Evolutionary conservation across 2,329 filamentous ascomycete genomes (phyloP).

Genomic region (Taxawa tesnikishii): DNA sequence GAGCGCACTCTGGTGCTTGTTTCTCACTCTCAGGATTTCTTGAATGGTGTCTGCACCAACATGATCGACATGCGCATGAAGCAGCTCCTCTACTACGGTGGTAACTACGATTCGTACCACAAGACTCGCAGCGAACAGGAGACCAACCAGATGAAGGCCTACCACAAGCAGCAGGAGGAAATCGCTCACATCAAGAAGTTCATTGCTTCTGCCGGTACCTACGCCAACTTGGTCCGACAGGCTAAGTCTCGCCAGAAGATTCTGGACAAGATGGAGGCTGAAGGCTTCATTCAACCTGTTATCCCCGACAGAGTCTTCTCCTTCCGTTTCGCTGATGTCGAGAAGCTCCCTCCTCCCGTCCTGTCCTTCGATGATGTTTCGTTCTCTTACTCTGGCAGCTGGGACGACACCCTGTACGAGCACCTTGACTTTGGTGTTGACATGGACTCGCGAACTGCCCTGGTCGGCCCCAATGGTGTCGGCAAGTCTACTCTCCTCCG

Average conservation of each 20-base stretch:
- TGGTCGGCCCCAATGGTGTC: constrained; percentile 97
- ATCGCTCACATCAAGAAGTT: constrained; percentile 99
- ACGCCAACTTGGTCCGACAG: constrained; percentile 97
- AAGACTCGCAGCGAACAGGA: constrained; percentile 94
- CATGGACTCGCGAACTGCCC: constrained; percentile 95
- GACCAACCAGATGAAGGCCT: constrained; percentile 97
- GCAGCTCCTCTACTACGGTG: constrained; percentile 91
- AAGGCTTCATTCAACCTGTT: constrained; percentile 94
- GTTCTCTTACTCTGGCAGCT: constrained; percentile 89
- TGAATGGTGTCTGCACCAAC: constrained; percentile 95
- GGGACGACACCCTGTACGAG: constrained; percentile 87
- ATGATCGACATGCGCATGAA: constrained; percentile 97
- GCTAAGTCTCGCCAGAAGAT: constrained; percentile 99
- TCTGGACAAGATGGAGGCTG: constrained; percentile 99
- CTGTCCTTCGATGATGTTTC: constrained; percentile 94
- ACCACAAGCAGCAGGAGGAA: constrained; percentile 98
- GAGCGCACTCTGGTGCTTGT: constrained; percentile 92
- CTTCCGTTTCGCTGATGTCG: constrained; percentile 96
- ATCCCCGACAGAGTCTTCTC: constrained; percentile 77
- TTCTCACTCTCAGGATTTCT: constrained; percentile 96
- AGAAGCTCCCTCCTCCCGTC: constrained; percentile 97
- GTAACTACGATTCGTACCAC: constrained; percentile 95
- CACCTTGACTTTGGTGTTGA: constrained; percentile 97
- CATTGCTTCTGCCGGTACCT: constrained; percentile 98
- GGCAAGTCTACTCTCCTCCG: constrained; percentile 94